phyloP scores from a whole-genome alignment of 1,284 basidiomycete species.

The Sphagnurus paluster region DNA sequence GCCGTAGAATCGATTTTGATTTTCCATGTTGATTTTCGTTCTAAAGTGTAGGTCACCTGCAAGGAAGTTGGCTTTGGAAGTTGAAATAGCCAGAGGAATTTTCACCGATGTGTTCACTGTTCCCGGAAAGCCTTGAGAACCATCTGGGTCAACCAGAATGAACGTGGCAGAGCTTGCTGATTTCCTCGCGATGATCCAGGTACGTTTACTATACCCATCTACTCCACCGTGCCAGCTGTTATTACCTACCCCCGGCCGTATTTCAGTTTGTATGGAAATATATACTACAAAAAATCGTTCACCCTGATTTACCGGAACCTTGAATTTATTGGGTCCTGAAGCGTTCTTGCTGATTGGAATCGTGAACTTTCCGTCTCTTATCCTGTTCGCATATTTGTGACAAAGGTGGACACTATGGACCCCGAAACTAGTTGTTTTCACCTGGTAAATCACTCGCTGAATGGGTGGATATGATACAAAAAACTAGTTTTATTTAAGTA shows the following conservation, averaged over 20 bases:
- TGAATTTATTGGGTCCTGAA: constrained; percentile 36
- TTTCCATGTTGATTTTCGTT: constrained; percentile 38
- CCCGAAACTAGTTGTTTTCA: too few relatives aligned
- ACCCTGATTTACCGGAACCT: constrained; percentile 44
- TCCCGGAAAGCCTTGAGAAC: constrained; percentile 48
- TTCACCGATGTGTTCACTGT: constrained; percentile 38
- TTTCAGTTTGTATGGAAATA: constrained; percentile 6
- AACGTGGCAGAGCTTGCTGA: constrained; percentile 39
- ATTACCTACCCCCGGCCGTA: constrained; percentile 20
- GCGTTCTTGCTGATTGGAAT: constrained; percentile 46
- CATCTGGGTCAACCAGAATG: constrained; percentile 39
- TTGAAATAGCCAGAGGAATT: not conserved
- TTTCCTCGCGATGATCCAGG: constrained; percentile 34
- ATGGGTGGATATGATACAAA: too few relatives aligned
- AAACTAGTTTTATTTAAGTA: too few relatives aligned
- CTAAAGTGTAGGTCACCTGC: constrained; percentile 39
- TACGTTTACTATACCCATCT: constrained; percentile 42
- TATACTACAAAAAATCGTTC: constrained; percentile 12
- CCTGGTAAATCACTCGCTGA: too few relatives aligned
- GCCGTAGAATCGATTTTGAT: constrained; percentile 41
- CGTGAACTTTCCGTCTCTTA: constrained; percentile 48
- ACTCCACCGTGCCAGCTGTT: constrained; percentile 44
- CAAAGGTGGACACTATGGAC: not conserved
- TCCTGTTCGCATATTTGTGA: constrained; percentile 42
- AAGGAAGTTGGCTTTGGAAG: not conserved